These are phyloP conservation scores for Pezicula neosporulosa DNA, from an alignment of 2,329 filamentous ascomycete genomes.

Conservation along the genomic window DNA sequence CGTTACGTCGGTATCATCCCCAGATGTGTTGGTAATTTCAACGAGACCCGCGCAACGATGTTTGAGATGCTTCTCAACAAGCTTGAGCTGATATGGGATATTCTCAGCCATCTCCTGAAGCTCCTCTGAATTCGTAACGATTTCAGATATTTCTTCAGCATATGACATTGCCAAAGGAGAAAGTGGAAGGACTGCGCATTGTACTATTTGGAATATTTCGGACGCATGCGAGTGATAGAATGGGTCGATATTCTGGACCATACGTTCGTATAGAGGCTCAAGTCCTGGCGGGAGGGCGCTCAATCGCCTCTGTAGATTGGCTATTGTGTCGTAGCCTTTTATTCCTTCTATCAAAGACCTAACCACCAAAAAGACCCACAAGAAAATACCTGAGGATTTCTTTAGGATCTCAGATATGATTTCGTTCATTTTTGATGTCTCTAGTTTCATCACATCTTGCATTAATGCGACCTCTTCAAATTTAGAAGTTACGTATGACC, in stretches of 20 bases:
- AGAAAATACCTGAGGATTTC: not conserved
- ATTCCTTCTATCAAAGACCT: not conserved
- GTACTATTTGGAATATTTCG: not conserved
- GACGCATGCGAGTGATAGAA: not conserved
- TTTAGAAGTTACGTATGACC: not conserved
- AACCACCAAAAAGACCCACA: not conserved
- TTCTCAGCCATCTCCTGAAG: not conserved
- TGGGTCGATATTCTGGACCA: not conserved
- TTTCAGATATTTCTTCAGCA: not conserved
- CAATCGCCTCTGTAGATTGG: not conserved
- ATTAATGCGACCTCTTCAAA: not conserved
- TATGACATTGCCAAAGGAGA: not conserved
- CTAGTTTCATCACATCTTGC: no score
- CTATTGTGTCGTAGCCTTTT: not conserved
- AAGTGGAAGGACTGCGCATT: not conserved
- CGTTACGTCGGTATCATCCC: no score
- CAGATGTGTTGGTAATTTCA: not conserved
- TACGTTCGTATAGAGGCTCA: not conserved
- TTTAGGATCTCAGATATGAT: not conserved
- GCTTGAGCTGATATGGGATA: not conserved
- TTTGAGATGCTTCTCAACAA: not conserved
- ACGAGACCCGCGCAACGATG: not conserved
- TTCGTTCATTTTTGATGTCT: not conserved
- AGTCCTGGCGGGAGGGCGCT: not conserved
- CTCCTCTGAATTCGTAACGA: not conserved